Evolutionary conservation across 2,329 filamentous ascomycete species (phyloP), one percentile per base, ranked within the genome.

Genomic region (Monilinia vaccinii-corymbosi): DNA sequence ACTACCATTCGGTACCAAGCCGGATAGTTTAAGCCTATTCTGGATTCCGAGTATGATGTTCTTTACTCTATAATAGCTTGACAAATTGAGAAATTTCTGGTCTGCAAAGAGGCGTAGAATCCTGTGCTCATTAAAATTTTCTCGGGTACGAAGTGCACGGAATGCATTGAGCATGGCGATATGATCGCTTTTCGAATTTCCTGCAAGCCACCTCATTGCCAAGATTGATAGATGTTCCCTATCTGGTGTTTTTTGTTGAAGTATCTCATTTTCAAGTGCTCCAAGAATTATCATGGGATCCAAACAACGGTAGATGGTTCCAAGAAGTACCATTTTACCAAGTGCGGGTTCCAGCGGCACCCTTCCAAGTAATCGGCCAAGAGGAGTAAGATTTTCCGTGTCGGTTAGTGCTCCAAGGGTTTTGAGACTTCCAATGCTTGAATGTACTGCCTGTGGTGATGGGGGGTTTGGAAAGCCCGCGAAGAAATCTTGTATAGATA

Each of bases 311-410:
- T 97, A 97, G 48, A 94, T 91, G 16, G 90, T 88, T 10, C 93
- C 94, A 69, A 94, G 95, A 4, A 99, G 88, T 79, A 97, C 88
- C 49, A 99, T 80, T 74, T 97, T 97, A 50, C 89, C 90, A 71
- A 91, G 92, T 31, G 91, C 83, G 45, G 97, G 79, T 68, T 97
- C 91, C 1, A 93, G 88, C 0, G 94, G 94, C 49, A 99, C 88
- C 81, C 93, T 88, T 31, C 91, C 86, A 18, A 97, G 79, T 73
- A 97, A 91, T 55, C 87, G 85, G 25, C 94, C 94, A 49, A 99
- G 83, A 3, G 91, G 90, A 0, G 93, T 97, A 38, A 97, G 78
- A 0, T 76, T 75, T 67, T 90, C 87, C 52, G 89, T 82, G 45
- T 88, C 87, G 62, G 91, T 89, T 13, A 97, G 78, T 0, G 91